Base-by-base conservation (phyloP, 345 rosid genomes). In the Theobroma cacao region DNA sequence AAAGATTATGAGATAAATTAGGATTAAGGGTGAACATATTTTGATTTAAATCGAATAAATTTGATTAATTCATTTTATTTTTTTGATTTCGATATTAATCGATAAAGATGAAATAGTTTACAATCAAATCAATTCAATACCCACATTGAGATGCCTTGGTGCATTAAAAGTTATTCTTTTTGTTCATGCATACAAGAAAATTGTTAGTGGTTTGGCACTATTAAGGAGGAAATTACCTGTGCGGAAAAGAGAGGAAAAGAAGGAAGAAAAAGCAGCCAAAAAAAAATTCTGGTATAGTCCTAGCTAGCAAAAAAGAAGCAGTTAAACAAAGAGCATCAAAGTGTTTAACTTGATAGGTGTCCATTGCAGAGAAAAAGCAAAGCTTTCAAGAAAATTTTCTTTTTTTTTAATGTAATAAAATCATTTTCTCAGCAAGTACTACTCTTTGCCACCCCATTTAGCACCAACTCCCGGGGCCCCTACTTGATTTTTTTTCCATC, bases 401-500 rank as follows among this genome's bases (percentile, higher is more conserved):
- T 3, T 40, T 40, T 3, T 3, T 45, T 47, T 17, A 1, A 9
- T 28, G 34, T 28, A 48, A 3, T 3, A 48, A 48, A 65, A 38
- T 22, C 24, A 71, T 50, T 71, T 40, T 71, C 26, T 47, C 22
- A 34, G 20, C 75, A 41, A 41, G 15, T 72, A 22, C 69, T 22
- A n/a, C n/a, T 33, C 17, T 62, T 43, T 70, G 60, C 10, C 59
- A 58, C 65, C 47, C 77, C 48, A 33, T 12, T 0, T 40, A 40
- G 77, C 77, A 75, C 77, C 36, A 60, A 24, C 68, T 62, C 58
- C 68, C 9, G 26, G 73, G 36, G 8, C 45, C 24, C 56, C 12
- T 24, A 24, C 22, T 15, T 50, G 4, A 7, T 4, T 67, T 68
- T 40, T 6, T 43, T 18, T 40, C 28, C 26, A n/a, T n/a, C n/a